Evolutionary conservation across 805 yeast species (phyloP), one percentile per base, ranked within the genome.

Genomic region (Tetrapisispora fleetii): DNA sequence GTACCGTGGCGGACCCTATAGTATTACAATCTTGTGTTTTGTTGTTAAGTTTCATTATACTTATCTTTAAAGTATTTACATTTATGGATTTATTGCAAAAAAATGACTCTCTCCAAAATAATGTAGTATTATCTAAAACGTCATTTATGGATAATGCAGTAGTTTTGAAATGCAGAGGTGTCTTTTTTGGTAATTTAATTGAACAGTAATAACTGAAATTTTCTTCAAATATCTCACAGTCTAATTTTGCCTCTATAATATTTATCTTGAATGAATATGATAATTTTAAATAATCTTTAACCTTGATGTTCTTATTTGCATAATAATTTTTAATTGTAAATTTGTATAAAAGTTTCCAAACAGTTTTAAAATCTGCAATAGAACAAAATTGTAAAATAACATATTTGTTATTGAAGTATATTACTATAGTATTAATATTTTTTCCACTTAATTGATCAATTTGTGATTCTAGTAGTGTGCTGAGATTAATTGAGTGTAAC

Each of bases 41-140:
- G 14, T 18, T 17, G 10, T 41, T 28, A 17, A 13, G 2, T 30
- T 32, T 41, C 14, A 41, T 41, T 18, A 41, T 11, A 41, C 18
- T 32, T 11, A 41, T 18, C 13, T 28, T 41, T 10, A 41, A 13
- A 1, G 18, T 28, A 14, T 41, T 18, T 13, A 32, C 30, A 41
- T 41, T 41, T 11, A 41, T 19, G 16, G 44, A 19, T 41, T 41
- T 9, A 30, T 41, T 14, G 19, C 24, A 41, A 11, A 10, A 13
- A 41, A 41, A 41, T 4, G 44, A 27, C 19, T 41, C 19, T 13
- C 44, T 28, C 44, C 44, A 41, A 41, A 41, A 41, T 13, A 41
- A 41, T 3, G 37, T 32, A 7, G 9, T 5, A 19, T 30, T 21
- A 11, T 41, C 44, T 3, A 32, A 28, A 13, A 30, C 6, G 30